Percentiles rank a stretch among this genome's conserved stretches.
Evolutionary conservation across 768 basidiomycete species (phyloP).

Genomic region (Lanmaoa rubissima): DNA sequence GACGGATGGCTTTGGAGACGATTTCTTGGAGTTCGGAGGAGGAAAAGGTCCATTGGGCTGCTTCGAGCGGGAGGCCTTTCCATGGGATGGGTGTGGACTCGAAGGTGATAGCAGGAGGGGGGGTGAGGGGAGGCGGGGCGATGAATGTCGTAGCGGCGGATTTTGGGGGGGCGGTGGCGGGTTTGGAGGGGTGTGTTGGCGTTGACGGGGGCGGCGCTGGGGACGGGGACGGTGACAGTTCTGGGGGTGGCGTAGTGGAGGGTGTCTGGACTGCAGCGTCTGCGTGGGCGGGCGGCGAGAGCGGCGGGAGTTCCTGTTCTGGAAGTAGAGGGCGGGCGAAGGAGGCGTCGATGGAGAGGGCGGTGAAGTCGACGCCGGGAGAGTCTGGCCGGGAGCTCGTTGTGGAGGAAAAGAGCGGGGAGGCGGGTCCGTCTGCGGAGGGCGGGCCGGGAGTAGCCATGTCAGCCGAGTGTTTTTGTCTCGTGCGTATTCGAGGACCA

Average conservation of each 20-base stretch:
- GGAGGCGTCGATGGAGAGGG: not conserved
- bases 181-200: too few relatives aligned
- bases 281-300: not conserved
- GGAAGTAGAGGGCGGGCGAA: not conserved
- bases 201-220: not conserved
- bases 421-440: not conserved
- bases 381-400: not conserved
- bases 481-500: slow-evolving; percentile 23
- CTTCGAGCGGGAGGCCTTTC: slow-evolving; percentile 69
- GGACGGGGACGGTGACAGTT: not conserved
- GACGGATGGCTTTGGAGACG: slow-evolving; percentile 68
- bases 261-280: slow-evolving; percentile 18
- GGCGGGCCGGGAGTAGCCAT: not conserved
- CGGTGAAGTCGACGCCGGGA: not conserved
- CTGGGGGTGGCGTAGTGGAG: not conserved
- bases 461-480: slow-evolving; percentile 15
- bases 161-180: not conserved
- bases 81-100: slow-evolving; percentile 55
- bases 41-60: slow-evolving; percentile 59
- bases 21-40: slow-evolving; percentile 61
- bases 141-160: slow-evolving; percentile 23
- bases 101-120: slow-evolving; percentile 55
- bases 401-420: not conserved
- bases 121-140: slow-evolving; percentile 36
- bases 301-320: not conserved